Evolutionary conservation across 805 yeast genomes (phyloP).

Genomic region (Hyphopichia homilentoma): DNA sequence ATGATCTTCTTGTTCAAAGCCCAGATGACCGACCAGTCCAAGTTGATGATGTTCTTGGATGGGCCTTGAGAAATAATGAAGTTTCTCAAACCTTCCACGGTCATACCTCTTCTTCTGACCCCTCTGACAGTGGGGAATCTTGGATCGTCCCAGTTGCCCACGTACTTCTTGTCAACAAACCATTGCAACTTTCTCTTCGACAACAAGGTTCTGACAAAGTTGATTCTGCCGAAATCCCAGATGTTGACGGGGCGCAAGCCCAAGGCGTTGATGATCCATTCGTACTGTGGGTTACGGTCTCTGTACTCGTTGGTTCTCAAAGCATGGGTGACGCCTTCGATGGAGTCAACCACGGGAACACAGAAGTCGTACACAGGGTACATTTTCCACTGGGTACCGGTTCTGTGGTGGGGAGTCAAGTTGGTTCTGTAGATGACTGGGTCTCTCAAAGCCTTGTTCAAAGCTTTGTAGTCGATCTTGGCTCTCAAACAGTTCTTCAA

Average conservation of each 20-base stretch:
- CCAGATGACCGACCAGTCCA: constrained; percentile 98
- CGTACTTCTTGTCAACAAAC: constrained; percentile 92
- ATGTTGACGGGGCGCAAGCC: constrained; percentile 86
- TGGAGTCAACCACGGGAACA: constrained; percentile 91
- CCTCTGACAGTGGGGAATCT: constrained; percentile 99
- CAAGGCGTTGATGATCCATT: constrained; percentile 86
- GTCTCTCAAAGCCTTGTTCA: constrained; percentile 94
- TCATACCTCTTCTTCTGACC: constrained; percentile 99
- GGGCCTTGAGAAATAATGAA: constrained; percentile 97
- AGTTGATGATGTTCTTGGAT: constrained; percentile 90
- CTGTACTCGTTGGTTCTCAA: constrained; percentile 97
- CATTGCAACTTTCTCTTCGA: constrained; percentile 98
- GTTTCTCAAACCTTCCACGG: constrained; percentile 94
- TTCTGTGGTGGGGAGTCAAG: constrained; percentile 96
- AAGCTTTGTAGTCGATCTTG: constrained; percentile 86
- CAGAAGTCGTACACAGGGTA: constrained; percentile 99
- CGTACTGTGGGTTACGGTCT: constrained; percentile 97
- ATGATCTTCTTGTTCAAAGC: constrained; percentile 94
- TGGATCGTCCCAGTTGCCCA: constrained; percentile 97
- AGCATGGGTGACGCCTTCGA: constrained; percentile 98
- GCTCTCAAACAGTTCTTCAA: constrained; percentile 93
- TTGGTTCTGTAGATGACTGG: constrained; percentile 98
- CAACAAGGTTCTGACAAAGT: constrained; percentile 90
- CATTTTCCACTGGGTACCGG: constrained; percentile 89
- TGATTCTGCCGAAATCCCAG: constrained; percentile 98